Evolutionary conservation across 169 alveolate species (phyloP).

Genomic region (Blepharisma undulans): DNA sequence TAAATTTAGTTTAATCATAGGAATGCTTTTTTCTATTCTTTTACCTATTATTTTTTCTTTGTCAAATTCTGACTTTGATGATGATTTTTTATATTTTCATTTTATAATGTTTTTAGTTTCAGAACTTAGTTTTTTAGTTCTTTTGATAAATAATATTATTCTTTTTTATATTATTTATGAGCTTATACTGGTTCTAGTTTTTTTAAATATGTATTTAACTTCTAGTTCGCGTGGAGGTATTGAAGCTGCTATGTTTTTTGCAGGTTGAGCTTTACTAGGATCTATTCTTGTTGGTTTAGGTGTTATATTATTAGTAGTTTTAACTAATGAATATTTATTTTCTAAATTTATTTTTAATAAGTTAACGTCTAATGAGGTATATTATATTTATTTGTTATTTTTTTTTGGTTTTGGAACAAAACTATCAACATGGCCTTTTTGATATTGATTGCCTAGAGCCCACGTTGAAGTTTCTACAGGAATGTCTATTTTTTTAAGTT

Average conservation of each 20-base stretch:
- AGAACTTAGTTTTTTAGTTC: background rate
- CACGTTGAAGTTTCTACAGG: constrained; percentile 36
- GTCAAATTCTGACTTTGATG: background rate
- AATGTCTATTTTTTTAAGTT: constrained; percentile 37
- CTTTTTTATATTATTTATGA: constrained; percentile 24
- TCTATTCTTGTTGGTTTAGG: constrained; percentile 32
- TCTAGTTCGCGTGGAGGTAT: constrained; percentile 32
- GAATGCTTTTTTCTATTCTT: background rate
- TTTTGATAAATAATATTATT: constrained; percentile 9
- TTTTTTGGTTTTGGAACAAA: constrained; percentile 37
- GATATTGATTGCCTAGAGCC: constrained; percentile 34
- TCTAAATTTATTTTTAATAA: background rate
- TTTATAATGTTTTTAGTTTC: background rate
- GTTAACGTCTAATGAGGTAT: background rate
- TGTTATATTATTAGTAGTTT: background rate
- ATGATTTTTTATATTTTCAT: background rate
- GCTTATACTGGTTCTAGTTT: background rate
- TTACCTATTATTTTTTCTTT: constrained; percentile 11
- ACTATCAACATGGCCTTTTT: constrained; percentile 30
- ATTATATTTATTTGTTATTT: constrained; percentile 3
- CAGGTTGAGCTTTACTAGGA: constrained; percentile 14
- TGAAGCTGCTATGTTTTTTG: constrained; percentile 3
- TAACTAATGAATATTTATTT: background rate
- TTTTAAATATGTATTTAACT: background rate
- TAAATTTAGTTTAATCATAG: background rate